Evolutionary conservation across 805 yeast species (phyloP).

Genomic region (Hermanozyma aechmeae): DNA sequence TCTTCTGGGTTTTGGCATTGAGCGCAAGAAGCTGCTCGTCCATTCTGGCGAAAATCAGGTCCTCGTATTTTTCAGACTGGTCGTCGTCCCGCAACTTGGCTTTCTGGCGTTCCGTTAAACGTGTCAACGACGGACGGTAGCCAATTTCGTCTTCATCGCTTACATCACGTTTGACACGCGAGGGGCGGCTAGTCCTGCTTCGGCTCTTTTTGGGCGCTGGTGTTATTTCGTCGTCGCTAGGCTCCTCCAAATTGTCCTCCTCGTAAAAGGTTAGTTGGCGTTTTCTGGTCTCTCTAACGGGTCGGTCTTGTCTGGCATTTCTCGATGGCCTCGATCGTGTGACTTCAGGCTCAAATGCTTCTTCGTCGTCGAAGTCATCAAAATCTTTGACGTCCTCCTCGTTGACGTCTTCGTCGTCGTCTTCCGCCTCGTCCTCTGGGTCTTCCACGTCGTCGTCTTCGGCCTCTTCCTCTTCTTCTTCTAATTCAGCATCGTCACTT

Average conservation of each 20-base stretch:
- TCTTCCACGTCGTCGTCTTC: slow-evolving; percentile 4
- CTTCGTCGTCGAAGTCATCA: slow-evolving; percentile 15
- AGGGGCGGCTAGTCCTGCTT: too few relatives aligned
- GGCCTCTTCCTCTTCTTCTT: slow-evolving; percentile 5
- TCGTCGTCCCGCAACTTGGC: slow-evolving; percentile 30
- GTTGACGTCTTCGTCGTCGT: slow-evolving; percentile 16
- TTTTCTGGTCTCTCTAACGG: slow-evolving; percentile 20
- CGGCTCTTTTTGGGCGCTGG: slow-evolving; percentile 7
- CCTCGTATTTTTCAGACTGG: slow-evolving; percentile 7
- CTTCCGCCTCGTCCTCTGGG: slow-evolving; percentile 6
- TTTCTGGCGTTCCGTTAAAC: slow-evolving; percentile 51
- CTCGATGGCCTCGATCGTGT: slow-evolving; percentile 4
- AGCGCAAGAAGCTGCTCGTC: slow-evolving; percentile 13
- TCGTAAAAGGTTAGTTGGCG: slow-evolving; percentile 30
- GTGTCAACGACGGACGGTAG: slow-evolving; percentile 36
- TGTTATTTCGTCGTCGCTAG: slow-evolving; percentile 14
- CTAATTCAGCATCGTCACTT: slow-evolving; percentile 4
- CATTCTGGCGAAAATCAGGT: slow-evolving; percentile 19
- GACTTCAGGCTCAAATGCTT: too few relatives aligned
- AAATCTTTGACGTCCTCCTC: slow-evolving; percentile 22
- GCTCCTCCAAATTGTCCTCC: slow-evolving; percentile 17
- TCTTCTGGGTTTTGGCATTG: slow-evolving; percentile 35
- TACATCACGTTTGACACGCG: too few relatives aligned
- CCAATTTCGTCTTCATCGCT: slow-evolving; percentile 31
- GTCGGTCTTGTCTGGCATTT: slow-evolving; percentile 1